Base-by-base conservation (phyloP, 441 rosid genomes). In the Caryocar brasiliense region DNA sequence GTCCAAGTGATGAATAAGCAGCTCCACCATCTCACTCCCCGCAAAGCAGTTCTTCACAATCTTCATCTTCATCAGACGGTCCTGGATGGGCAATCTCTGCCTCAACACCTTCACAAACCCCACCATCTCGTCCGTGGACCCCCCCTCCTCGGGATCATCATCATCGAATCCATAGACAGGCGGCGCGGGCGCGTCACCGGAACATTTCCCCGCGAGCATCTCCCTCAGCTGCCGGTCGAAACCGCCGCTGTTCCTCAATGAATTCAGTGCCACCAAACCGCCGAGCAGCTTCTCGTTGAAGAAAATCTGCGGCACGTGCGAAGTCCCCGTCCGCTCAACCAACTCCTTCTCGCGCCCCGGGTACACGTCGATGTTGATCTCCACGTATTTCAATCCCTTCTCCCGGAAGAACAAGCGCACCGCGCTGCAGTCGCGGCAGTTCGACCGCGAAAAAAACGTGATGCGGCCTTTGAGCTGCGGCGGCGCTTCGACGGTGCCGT, bases 51-150 rank as follows among this genome's bases (percentile, higher is more conserved):
- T 86, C 61, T 77, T 81, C 0, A 79, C 83, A 19, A 91, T 74
- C 77, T 79, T 91, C 96, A 91, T 76, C 90, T 71, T 91, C 75
- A 75, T 58, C 60, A 84, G 61, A 13, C 93, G 86, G 51, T 91
- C 95, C 64, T 84, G 81, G 29, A 86, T 85, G 3, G 90, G 95
- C 50, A 91, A 57, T 40, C 59, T 72, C 67, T 76, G 85, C 46
- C 95, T 74, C 65, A 91, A 18, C 14, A 82, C 59, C 72, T 48
- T 81, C 5, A 79, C 80, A 5, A 72, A 56, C 8, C 46, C 65
- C 21, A 72, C 51, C 77, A 72, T 59, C 44, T 77, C 86, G 35
- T 85, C 98, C 27, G 2, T 54, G 10, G 10, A 26, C 23, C 42
- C 68, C 25, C 64, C 79, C 12, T 59, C 77, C n/a, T n/a, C 28